Conservation (phyloP, 257 asterid species). For the Henckelia pumila region DNA sequence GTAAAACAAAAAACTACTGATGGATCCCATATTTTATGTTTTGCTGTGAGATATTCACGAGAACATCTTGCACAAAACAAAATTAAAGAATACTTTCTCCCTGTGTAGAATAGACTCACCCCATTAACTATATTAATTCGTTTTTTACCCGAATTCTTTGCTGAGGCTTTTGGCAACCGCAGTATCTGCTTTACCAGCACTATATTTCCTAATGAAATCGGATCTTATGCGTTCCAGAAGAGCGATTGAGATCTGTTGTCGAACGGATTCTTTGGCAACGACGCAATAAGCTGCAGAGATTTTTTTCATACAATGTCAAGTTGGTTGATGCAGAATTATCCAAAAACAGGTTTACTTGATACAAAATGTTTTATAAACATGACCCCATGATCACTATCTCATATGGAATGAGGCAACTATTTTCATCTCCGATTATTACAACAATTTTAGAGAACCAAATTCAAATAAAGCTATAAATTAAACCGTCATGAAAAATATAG, state of each 20-base stretch:
- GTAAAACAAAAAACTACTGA: too few relatives aligned
- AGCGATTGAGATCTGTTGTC: slow-evolving; percentile 82
- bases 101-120: too few relatives aligned
- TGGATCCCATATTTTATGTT: too few relatives aligned
- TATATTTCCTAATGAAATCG: slow-evolving; percentile 85
- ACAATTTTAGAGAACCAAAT: not conserved
- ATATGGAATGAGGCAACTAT: too few relatives aligned
- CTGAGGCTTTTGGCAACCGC: slow-evolving; percentile 85
- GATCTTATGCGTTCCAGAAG: slow-evolving; percentile 80
- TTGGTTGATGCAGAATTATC: not conserved
- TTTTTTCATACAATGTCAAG: not conserved
- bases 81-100: too few relatives aligned
- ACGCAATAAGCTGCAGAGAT: slow-evolving; percentile 77
- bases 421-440: too few relatives aligned
- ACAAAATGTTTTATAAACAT: not conserved
- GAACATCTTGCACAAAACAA: too few relatives aligned
- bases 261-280: slow-evolving; percentile 86
- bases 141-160: slow-evolving; percentile 78
- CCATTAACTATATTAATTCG: too few relatives aligned
- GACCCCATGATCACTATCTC: not conserved
- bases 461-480: not conserved
- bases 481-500: not conserved
- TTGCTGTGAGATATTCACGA: too few relatives aligned
- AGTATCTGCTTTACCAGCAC: slow-evolving; percentile 93
- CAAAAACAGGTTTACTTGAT: not conserved